These are phyloP conservation scores for Elsinoe ampelina DNA, from an alignment of 2,329 filamentous ascomycete genomes.

Conservation along the genomic window DNA sequence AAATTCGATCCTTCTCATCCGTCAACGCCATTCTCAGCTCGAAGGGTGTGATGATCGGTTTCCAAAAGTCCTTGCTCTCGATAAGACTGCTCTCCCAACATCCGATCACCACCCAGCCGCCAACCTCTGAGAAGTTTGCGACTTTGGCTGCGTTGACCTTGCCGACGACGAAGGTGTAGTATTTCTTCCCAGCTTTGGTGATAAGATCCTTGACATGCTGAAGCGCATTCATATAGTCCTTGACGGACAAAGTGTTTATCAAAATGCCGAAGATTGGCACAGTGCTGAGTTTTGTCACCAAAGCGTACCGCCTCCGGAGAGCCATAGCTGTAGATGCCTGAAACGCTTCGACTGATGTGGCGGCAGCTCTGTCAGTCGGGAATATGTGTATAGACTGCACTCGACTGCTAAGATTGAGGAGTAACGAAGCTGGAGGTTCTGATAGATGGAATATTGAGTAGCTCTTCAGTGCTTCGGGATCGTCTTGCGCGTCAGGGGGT, in stretches of 20 bases:
- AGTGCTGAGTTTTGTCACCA: slow-evolving; percentile 69
- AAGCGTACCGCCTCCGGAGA: slow-evolving; percentile 78
- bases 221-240: slow-evolving; percentile 79
- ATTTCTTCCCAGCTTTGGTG: slow-evolving; percentile 76
- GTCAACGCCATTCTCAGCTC: slow-evolving; percentile 73
- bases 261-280: slow-evolving; percentile 84
- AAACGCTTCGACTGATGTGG: slow-evolving; percentile 27
- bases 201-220: slow-evolving; percentile 65
- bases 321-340: slow-evolving; percentile 45
- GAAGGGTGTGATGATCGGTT: slow-evolving; percentile 87
- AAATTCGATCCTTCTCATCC: slow-evolving; percentile 65
- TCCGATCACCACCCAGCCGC: slow-evolving; percentile 93
- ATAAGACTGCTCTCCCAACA: slow-evolving; percentile 96
- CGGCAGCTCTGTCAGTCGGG: slow-evolving; percentile 41
- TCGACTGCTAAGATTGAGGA: slow-evolving; percentile 78
- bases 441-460: slow-evolving; percentile 81
- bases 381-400: slow-evolving; percentile 72
- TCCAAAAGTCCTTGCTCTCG: slow-evolving; percentile 81
- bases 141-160: slow-evolving; percentile 94
- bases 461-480: slow-evolving; percentile 45
- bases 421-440: slow-evolving; percentile 67
- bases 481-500: slow-evolving; percentile 40
- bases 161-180: slow-evolving; percentile 91
- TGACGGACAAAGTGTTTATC: slow-evolving; percentile 88
- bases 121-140: slow-evolving; percentile 91